Base-by-base conservation (phyloP, 1,284 basidiomycete genomes). In the Moesziomyces sp. region DNA sequence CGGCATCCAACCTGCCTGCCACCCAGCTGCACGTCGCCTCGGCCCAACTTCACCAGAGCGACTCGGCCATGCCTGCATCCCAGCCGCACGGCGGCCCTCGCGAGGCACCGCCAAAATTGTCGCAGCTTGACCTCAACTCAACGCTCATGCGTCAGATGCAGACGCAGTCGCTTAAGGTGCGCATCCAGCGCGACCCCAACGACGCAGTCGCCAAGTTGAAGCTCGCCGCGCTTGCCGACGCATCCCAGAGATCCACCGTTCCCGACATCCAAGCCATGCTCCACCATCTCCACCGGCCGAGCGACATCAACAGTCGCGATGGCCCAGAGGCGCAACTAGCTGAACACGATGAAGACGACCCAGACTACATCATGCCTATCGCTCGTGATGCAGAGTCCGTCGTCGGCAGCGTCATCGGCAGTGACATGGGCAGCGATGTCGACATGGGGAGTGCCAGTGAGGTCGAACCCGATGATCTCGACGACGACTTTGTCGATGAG, bases 111-210 rank as follows among this genome's bases (percentile, higher is more conserved):
- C 28, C 67, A 19, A 62, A 68, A 26, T 56, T 77, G 68, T 77
- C 74, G 13, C 58, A 62, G 23, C 76, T 58, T 11, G 65, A 78
- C 46, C 70, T 82, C 35, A 80, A 80, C 28, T 77, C 71, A 0
- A 75, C 75, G 0, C 38, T 82, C 40, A 63, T 76, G 46, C 68
- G 69, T 40, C 72, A 74, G 52, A 59, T 72, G 55, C 64, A 75
- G 35, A 54, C 63, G 10, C 79, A 80, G 42, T 76, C 67, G 44
- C 54, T 73, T 40, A 60, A 63, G 24, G 54, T 56, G 24, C 61
- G 66, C 11, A 55, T 70, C 24, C 66, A 73, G 55, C 61, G 54
- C 28, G 50, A 56, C 5, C 35, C 35, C 38, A 70, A 60, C 26
- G 49, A 55, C 5, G 58, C 52, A 24, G 30, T 10, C 8, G 18